Conservation (phyloP, 805 yeast species). For the Saccharomycopsis schoenii region DNA sequence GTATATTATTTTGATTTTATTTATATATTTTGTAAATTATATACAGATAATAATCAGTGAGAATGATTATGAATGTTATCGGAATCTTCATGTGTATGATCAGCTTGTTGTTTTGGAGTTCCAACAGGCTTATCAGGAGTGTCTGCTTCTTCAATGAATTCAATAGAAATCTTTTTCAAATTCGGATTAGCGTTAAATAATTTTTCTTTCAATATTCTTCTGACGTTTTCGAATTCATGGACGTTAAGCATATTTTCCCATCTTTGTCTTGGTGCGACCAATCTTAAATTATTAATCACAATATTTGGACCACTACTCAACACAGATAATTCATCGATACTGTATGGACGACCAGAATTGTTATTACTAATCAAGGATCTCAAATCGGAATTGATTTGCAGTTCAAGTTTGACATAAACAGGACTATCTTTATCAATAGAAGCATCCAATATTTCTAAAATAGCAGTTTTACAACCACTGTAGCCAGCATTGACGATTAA, state of each 20-base stretch:
- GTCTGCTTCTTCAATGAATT: conserved; percentile 16
- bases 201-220: conserved; percentile 18
- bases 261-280: conserved; percentile 35
- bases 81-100: not conserved
- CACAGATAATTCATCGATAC: conserved; percentile 34
- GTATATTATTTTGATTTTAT: not conserved
- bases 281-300: conserved; percentile 27
- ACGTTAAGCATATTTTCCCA: conserved; percentile 35
- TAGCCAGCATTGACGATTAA: conserved; percentile 80
- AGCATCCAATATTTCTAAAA: conserved; percentile 70
- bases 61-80: not conserved
- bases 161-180: conserved; percentile 17
- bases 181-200: conserved; percentile 11
- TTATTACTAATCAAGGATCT: conserved; percentile 32
- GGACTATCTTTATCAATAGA: conserved; percentile 45
- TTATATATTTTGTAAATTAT: not conserved
- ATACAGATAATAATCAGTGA: not conserved
- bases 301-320: conserved; percentile 52
- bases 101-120: not conserved
- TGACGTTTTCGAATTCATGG: conserved; percentile 33
- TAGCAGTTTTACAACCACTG: conserved; percentile 58
- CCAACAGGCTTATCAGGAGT: not conserved
- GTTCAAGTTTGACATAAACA: conserved; percentile 35
- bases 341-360: conserved; percentile 30
- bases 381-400: conserved; percentile 29